A percentile compares a stretch with the other conserved stretches of the same genome.
Evolutionary conservation across 441 rosid species (phyloP).

Genomic region (Erysimum cheiri): DNA sequence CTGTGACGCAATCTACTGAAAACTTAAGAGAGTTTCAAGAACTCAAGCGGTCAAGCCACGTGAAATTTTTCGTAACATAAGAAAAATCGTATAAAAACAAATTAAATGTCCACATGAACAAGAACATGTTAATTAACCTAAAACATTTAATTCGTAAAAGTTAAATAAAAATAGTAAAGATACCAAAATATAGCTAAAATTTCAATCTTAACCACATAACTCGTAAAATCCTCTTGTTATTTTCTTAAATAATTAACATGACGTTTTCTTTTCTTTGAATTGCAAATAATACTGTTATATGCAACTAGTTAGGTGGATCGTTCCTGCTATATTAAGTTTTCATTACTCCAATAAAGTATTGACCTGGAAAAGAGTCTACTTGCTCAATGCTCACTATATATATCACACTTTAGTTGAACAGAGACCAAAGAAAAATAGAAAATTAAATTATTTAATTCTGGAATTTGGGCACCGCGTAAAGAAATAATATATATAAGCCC

Average conservation of each 20-base stretch:
- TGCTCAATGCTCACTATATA: not conserved
- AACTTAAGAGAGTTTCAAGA: not conserved
- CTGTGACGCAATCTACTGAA: not conserved
- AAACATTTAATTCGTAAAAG: not conserved
- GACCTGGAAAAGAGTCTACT: not conserved
- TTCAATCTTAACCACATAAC: not conserved
- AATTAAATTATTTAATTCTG: no score
- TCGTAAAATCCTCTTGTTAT: not conserved
- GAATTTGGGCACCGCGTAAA: not conserved
- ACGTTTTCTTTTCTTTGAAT: no score
- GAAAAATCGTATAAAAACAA: not conserved
- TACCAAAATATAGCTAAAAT: not conserved
- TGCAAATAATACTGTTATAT: no score
- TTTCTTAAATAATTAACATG: no score
- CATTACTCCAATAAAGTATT: not conserved
- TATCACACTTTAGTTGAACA: not conserved
- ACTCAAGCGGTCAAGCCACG: not conserved
- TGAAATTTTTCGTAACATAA: not conserved
- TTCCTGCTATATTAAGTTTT: no score
- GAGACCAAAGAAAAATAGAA: not conserved
- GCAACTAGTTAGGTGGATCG: no score
- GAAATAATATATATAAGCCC: not conserved
- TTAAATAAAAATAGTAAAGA: not conserved
- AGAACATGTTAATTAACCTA: not conserved
- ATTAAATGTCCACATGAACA: not conserved